These are phyloP conservation scores for Euphrasia confusa DNA, from an alignment of 257 asterid species.

Conservation along the genomic window DNA sequence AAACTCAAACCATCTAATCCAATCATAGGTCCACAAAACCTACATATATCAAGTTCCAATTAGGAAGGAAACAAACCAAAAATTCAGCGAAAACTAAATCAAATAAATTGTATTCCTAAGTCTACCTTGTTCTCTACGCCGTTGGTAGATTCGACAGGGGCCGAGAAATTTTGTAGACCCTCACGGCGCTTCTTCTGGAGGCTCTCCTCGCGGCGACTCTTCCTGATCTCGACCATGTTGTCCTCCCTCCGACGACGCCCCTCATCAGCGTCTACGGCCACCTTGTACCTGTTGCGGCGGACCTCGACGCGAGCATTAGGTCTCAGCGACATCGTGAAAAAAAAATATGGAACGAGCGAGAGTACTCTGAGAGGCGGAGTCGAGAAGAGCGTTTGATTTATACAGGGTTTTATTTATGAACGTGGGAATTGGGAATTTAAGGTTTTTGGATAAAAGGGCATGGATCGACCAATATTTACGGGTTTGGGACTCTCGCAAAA, in stretches of 20 bases:
- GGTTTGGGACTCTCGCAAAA: conserved; percentile 13
- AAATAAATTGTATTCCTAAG: neutral
- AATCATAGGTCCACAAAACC: conserved; percentile 9
- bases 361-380: conserved; percentile 27
- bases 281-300: conserved; percentile 89
- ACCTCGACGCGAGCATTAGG: conserved; percentile 64
- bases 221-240: conserved; percentile 91
- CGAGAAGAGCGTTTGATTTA: conserved; percentile 27
- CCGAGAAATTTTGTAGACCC: conserved; percentile 47
- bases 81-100: conserved; percentile 2
- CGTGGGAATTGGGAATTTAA: conserved; percentile 15
- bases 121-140: conserved; percentile 61
- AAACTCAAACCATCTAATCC: conserved; percentile 12
- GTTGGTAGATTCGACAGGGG: conserved; percentile 39
- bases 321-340: conserved; percentile 61
- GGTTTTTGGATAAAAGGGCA: conserved; percentile 27
- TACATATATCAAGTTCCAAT: neutral
- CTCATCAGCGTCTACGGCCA: conserved; percentile 89
- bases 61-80: neutral
- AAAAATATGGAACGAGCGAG: neutral
- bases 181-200: conserved; percentile 94
- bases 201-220: conserved; percentile 79
- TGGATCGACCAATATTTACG: conserved; percentile 46
- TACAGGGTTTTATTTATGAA: conserved; percentile 28
- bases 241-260: conserved; percentile 93